These are phyloP conservation scores for Fomitopsis betulina DNA, from an alignment of 1,284 basidiomycete genomes.

Conservation along the genomic window DNA sequence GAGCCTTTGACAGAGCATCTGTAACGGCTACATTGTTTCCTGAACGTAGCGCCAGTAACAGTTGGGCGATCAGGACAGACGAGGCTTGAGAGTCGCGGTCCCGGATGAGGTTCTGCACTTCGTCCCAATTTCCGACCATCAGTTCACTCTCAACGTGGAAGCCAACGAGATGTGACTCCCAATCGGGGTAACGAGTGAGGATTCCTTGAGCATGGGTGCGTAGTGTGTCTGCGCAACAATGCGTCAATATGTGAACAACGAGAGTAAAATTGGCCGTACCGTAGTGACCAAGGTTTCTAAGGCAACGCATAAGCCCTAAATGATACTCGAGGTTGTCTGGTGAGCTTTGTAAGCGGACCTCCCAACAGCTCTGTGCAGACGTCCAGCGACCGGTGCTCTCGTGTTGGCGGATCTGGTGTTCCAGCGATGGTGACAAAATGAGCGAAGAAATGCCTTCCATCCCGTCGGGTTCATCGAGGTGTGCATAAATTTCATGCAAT, in stretches of 20 bases:
- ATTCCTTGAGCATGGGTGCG: slow-evolving; percentile 95
- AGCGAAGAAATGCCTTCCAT: slow-evolving; percentile 97
- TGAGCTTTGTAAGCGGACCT: slow-evolving; percentile 89
- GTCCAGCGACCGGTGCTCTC: slow-evolving; percentile 98
- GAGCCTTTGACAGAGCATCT: slow-evolving; percentile 59
- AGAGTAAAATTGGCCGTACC: slow-evolving; percentile 47
- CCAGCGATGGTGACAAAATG: slow-evolving; percentile 86
- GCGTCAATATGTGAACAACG: neutral
- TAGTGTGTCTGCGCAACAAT: slow-evolving; percentile 71
- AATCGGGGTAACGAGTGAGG: slow-evolving; percentile 80
- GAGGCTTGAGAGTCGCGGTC: slow-evolving; percentile 46
- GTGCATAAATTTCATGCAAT: slow-evolving; percentile 94
- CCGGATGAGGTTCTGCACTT: slow-evolving; percentile 63
- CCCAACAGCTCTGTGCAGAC: slow-evolving; percentile 99
- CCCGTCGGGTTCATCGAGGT: slow-evolving; percentile 96
- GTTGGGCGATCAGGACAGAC: slow-evolving; percentile 75
- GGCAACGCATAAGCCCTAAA: slow-evolving; percentile 85
- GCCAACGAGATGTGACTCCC: slow-evolving; percentile 75
- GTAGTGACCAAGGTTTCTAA: slow-evolving; percentile 95
- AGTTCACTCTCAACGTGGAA: slow-evolving; percentile 94
- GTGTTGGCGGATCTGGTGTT: slow-evolving; percentile 97
- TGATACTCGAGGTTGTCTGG: slow-evolving; percentile 90
- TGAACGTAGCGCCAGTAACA: slow-evolving; percentile 77
- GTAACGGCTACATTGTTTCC: slow-evolving; percentile 42
- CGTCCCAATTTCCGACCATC: slow-evolving; percentile 93